These are phyloP conservation scores for Neurospora terricola DNA, from an alignment of 495 filamentous ascomycete genomes.

Conservation along the genomic window DNA sequence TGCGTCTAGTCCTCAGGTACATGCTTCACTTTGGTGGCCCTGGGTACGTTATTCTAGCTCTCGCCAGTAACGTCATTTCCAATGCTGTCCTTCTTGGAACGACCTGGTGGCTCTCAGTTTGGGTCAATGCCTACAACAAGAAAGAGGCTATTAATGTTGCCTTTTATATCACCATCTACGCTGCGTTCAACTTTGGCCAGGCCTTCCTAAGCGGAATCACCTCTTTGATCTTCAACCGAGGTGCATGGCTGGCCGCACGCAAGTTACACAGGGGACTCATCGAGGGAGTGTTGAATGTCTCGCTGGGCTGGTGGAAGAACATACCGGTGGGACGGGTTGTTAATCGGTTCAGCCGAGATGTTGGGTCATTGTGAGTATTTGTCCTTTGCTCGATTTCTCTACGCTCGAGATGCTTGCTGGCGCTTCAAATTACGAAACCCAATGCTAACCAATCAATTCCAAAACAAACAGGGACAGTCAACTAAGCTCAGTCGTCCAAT, in stretches of 20 bases:
- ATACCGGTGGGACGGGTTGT: slow-evolving; percentile 46
- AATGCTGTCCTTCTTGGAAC: slow-evolving; percentile 21
- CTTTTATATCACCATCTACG: slow-evolving; percentile 30
- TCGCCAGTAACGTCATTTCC: slow-evolving; percentile 19
- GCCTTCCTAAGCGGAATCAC: slow-evolving; percentile 20
- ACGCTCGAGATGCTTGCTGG: background rate
- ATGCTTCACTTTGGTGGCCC: slow-evolving; percentile 28
- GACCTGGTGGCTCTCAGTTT: slow-evolving; percentile 35
- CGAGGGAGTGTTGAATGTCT: slow-evolving; percentile 36
- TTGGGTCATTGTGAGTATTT: slow-evolving; percentile 28
- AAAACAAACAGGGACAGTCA: slow-evolving; percentile 12
- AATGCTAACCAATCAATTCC: background rate
- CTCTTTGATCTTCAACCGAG: slow-evolving; percentile 26
- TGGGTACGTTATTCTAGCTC: slow-evolving; percentile 19
- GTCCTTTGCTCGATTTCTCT: background rate
- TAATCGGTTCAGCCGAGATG: slow-evolving; percentile 46
- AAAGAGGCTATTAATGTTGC: slow-evolving; percentile 21
- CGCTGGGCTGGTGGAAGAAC: slow-evolving; percentile 46
- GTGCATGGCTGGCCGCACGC: slow-evolving; percentile 37
- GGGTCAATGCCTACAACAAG: slow-evolving; percentile 41
- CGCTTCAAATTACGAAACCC: background rate
- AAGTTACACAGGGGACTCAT: slow-evolving; percentile 36
- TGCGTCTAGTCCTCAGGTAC: slow-evolving; percentile 23
- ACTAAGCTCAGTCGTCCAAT: slow-evolving; percentile 30
- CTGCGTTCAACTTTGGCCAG: slow-evolving; percentile 22